phyloP scores from a whole-genome alignment of 345 rosid genomes.

The Triadica sebifera region DNA sequence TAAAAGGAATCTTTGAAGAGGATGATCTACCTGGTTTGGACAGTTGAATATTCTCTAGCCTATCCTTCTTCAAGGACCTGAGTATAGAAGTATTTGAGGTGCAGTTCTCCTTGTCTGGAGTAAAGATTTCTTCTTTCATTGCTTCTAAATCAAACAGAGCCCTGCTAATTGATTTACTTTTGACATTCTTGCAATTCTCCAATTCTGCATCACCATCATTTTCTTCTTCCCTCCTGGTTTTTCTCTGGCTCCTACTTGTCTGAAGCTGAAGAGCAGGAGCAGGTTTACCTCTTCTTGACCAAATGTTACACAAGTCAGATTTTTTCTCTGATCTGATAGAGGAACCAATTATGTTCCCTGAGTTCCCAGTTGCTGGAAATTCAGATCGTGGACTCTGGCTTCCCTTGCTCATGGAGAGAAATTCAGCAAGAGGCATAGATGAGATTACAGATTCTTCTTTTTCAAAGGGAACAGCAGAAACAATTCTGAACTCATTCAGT shows the following conservation, averaged over 20 bases:
- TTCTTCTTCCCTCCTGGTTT: conserved; percentile 27
- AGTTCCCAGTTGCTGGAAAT: conserved; percentile 28
- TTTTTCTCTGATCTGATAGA: conserved; percentile 29
- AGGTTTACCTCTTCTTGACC: conserved; percentile 84
- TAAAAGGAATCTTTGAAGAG: conserved; percentile 28
- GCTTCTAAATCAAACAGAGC: conserved; percentile 35
- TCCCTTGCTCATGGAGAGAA: conserved; percentile 15
- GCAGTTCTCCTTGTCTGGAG: conserved; percentile 82
- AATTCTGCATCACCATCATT: conserved; percentile 30
- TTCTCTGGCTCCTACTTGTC: conserved; percentile 48
- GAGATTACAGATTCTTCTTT: conserved; percentile 39
- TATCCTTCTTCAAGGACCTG: conserved; percentile 42
- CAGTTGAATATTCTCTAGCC: conserved; percentile 36
- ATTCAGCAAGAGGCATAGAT: conserved; percentile 28
- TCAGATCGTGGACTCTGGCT: conserved; percentile 32
- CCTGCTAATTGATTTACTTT: conserved; percentile 28
- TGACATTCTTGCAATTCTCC: conserved; percentile 26
- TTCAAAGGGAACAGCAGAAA: conserved; percentile 18
- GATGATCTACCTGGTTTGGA: conserved; percentile 29
- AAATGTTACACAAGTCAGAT: conserved; percentile 40
- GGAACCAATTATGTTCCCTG: conserved; percentile 37
- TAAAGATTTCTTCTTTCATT: conserved; percentile 54
- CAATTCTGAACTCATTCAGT: conserved; percentile 17
- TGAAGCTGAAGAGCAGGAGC: conserved; percentile 50
- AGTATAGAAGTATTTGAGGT: conserved; percentile 52